Evolutionary conservation across 495 filamentous ascomycete species (phyloP), one percentile per base, ranked within the genome.

Genomic region (Neurospora sp.): DNA sequence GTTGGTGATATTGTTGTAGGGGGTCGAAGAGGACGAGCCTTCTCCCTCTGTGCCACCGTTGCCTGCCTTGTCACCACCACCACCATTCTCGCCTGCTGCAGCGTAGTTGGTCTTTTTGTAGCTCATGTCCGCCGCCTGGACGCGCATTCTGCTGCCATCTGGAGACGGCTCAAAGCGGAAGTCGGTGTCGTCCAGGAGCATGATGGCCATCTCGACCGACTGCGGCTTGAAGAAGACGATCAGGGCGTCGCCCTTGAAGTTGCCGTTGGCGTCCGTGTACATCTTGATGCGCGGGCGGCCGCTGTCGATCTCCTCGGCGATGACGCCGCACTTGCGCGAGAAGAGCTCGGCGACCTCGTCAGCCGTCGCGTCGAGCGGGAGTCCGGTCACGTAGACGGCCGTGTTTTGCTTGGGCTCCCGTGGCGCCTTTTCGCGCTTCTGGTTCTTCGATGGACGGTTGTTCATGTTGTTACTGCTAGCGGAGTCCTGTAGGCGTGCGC

Each of bases 221-320:
- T 97, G 93, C 0, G 94, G 90, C 72, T 94, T 92, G 86, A 97
- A 97, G 82, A 94, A 99, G 41, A 98, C 92, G 40, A 99, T 85
- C 16, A 98, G 86, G 8, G 92, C 94, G 78, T 98, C 94, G 68
- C 96, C 96, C 81, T 98, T 98, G 84, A 96, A 93, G 4, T 87
- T 89, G 0, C 93, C 96, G 2, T 89, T 79, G 10, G 93, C 91
- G 79, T 97, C 90, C 8, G 83, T 89, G 82, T 99, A 98, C 80
- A 99, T 89, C 83, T 97, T 98, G 82, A 99, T 93, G 61, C 96
- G 91, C 16, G 92, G 92, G 42, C 88, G 86, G 69, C 92, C 91
- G 74, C 86, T 91, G 77, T 98, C 96, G 74, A 96, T 94, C 80
- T 95, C 92, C 82, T 97, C 93, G 65, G 95, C 94, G 74, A 99